Evolutionary conservation across 495 filamentous ascomycete genomes (phyloP).

Genomic region (Lasiosphaeria miniovina): DNA sequence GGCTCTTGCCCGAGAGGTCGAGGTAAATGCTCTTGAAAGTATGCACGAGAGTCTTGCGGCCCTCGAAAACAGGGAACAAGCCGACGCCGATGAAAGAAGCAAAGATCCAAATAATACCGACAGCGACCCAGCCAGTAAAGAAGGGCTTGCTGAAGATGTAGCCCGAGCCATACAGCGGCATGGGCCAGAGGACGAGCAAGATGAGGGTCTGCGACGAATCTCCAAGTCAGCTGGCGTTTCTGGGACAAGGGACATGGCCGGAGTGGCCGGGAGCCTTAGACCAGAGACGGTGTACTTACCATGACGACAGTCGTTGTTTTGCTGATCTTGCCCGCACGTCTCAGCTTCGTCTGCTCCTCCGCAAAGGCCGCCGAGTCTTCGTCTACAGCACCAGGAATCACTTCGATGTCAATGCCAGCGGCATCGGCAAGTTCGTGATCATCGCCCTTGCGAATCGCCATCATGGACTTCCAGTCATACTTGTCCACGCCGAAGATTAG

Average conservation of each 20-base stretch:
- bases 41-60: slow-evolving; percentile 61
- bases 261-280: background rate
- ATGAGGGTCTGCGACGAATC: slow-evolving; percentile 52
- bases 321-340: slow-evolving; percentile 73
- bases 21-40: slow-evolving; percentile 64
- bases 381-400: slow-evolving; percentile 55
- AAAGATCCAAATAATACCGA: slow-evolving; percentile 89
- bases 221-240: too few species aligned
- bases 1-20: slow-evolving; percentile 65
- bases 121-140: slow-evolving; percentile 87
- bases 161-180: slow-evolving; percentile 83
- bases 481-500: slow-evolving; percentile 70
- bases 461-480: slow-evolving; percentile 90
- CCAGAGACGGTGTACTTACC: slow-evolving; percentile 13
- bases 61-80: slow-evolving; percentile 80
- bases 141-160: slow-evolving; percentile 90
- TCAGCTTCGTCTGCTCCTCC: slow-evolving; percentile 66
- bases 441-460: slow-evolving; percentile 75
- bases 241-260: too few species aligned
- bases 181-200: slow-evolving; percentile 86
- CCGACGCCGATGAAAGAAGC: slow-evolving; percentile 68
- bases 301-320: slow-evolving; percentile 71
- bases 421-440: slow-evolving; percentile 71
- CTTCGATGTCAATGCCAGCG: slow-evolving; percentile 69
- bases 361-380: slow-evolving; percentile 38